These are phyloP conservation scores for Claviceps sp. DNA, from an alignment of 2,329 filamentous ascomycete species.

Conservation along the genomic window DNA sequence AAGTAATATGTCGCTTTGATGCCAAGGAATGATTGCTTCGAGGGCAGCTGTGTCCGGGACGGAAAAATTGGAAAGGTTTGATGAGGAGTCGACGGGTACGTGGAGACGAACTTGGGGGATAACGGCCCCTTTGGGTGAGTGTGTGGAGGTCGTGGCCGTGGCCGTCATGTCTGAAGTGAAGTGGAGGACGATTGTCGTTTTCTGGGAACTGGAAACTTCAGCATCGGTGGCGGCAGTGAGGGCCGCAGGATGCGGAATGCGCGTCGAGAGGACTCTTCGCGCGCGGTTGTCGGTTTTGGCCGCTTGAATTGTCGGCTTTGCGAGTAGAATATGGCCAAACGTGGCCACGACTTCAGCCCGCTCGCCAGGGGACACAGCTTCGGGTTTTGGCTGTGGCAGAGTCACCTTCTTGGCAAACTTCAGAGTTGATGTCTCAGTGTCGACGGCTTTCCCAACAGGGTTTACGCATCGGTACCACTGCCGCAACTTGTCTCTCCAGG, in stretches of 20 bases:
- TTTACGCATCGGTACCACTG: constrained; percentile 18
- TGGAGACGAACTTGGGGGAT: constrained; percentile 15
- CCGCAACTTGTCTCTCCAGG: constrained; percentile 21
- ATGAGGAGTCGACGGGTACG: constrained; percentile 17
- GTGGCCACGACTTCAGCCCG: constrained; percentile 20
- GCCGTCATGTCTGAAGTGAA: constrained; percentile 25
- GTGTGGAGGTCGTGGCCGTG: neutral
- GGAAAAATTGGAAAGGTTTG: constrained; percentile 15
- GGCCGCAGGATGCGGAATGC: constrained; percentile 32
- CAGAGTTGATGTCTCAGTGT: neutral
- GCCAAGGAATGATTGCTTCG: constrained; percentile 16
- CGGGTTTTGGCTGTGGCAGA: neutral
- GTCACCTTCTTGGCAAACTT: neutral
- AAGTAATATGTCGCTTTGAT: constrained; percentile 30
- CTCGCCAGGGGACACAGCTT: neutral
- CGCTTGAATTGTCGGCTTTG: constrained; percentile 7
- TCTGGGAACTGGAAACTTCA: constrained; percentile 12
- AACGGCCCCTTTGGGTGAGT: neutral
- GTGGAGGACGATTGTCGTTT: constrained; percentile 29
- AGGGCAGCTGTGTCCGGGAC: constrained; percentile 19
- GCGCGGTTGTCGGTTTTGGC: neutral
- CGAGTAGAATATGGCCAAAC: constrained; percentile 39
- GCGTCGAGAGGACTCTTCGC: constrained; percentile 29
- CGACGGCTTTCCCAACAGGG: constrained; percentile 7
- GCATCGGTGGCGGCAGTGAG: constrained; percentile 25